phyloP scores from a whole-genome alignment of 2,329 filamentous ascomycete genomes.

The Colletotrichum orbiculare region DNA sequence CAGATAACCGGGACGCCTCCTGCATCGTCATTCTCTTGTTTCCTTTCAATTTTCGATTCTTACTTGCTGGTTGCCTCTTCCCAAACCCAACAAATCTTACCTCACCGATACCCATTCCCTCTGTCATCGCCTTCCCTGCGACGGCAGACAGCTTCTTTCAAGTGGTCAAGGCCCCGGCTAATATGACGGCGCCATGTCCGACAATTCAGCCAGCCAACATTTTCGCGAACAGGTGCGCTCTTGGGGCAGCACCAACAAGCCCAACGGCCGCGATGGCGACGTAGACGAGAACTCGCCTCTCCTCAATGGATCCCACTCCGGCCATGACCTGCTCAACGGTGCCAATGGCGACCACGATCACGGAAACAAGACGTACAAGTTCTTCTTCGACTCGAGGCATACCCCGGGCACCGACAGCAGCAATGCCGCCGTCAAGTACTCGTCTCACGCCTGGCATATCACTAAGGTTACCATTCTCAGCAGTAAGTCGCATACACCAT shows the following conservation, averaged over 20 bases:
- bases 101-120: not conserved
- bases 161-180: slow-evolving; percentile 38
- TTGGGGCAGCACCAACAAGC: slow-evolving; percentile 40
- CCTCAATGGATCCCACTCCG: slow-evolving; percentile 48
- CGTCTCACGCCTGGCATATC: slow-evolving; percentile 65
- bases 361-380: slow-evolving; percentile 46
- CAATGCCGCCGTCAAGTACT: slow-evolving; percentile 56
- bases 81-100: not conserved
- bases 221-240: slow-evolving; percentile 42
- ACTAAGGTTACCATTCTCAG: slow-evolving; percentile 68
- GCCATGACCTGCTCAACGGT: slow-evolving; percentile 35
- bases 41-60: slow-evolving; percentile 24
- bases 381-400: slow-evolving; percentile 61
- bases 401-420: slow-evolving; percentile 65
- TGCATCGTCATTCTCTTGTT: slow-evolving; percentile 29
- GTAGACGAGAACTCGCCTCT: slow-evolving; percentile 56
- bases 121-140: slow-evolving; percentile 14
- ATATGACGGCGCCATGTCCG: slow-evolving; percentile 47
- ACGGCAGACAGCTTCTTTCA: slow-evolving; percentile 15
- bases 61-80: slow-evolving; percentile 14
- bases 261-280: slow-evolving; percentile 35
- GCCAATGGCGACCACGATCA: slow-evolving; percentile 33
- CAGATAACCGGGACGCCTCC: slow-evolving; percentile 23
- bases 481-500: slow-evolving; percentile 56
- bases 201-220: slow-evolving; percentile 42